Evolutionary conservation across 306 rosid species (phyloP).

Genomic region (Gillenia trifoliata): DNA sequence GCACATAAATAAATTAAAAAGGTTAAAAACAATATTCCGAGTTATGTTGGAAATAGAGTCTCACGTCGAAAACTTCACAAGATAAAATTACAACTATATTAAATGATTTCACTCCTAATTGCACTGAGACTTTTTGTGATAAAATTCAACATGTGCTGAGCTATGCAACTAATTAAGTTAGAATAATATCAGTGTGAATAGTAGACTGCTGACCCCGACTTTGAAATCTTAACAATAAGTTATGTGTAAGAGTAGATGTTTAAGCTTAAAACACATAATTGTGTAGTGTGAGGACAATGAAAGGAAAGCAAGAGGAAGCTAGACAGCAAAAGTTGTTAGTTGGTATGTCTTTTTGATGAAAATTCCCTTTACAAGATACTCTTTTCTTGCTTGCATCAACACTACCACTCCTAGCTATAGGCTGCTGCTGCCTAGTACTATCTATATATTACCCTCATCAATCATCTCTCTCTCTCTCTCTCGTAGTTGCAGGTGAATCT

Average conservation of each 20-base stretch:
- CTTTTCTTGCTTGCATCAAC: not conserved
- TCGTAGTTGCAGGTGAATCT: conserved; percentile 2
- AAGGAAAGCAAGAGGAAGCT: conserved; percentile 14
- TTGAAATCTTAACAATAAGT: not conserved
- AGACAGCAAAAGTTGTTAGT: conserved; percentile 16
- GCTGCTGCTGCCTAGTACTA: not conserved
- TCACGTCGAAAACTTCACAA: not conserved
- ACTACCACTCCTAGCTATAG: not conserved
- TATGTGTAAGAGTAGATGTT: not conserved
- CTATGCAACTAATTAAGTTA: not conserved
- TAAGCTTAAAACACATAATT: not conserved
- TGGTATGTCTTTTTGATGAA: conserved; percentile 1
- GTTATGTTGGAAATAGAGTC: not conserved
- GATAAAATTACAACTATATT: not conserved
- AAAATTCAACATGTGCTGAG: not conserved
- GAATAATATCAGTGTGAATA: no score
- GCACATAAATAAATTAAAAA: no score
- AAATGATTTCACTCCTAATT: not conserved
- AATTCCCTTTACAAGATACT: conserved; percentile 5
- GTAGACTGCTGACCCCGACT: not conserved
- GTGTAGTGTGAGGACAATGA: conserved; percentile 7
- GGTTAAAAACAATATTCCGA: no score
- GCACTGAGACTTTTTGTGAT: not conserved
- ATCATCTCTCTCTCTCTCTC: not conserved
- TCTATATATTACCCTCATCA: not conserved